Percentiles rank a stretch among this genome's conserved stretches.
phyloP scores from a whole-genome alignment of 257 asterid genomes.

The Nicotiana benthamiana region DNA sequence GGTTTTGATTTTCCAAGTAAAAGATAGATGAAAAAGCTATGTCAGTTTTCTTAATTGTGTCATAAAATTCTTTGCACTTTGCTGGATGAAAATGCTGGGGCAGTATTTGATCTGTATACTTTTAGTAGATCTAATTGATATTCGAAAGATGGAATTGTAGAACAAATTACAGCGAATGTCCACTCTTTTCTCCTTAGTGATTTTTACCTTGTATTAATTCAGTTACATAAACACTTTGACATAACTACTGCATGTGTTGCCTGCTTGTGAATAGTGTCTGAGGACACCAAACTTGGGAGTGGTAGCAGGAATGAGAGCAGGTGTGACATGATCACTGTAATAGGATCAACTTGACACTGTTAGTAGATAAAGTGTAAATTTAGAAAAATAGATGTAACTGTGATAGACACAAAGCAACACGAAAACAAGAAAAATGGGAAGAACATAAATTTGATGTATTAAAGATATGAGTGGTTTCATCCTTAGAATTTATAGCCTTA shows the following conservation, averaged over 20 bases:
- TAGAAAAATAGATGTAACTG: background rate
- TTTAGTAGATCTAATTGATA: no score
- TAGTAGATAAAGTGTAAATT: background rate
- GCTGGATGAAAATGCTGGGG: background rate
- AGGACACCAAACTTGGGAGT: conserved; percentile 4
- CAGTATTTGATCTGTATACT: no score
- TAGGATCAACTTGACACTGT: background rate
- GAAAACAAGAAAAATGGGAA: background rate
- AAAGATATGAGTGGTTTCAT: background rate
- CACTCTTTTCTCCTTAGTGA: background rate
- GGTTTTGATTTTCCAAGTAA: background rate
- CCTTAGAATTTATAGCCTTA: background rate
- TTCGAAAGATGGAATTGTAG: background rate
- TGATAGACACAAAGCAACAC: background rate
- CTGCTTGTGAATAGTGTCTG: background rate
- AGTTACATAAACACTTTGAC: background rate
- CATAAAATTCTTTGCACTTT: background rate
- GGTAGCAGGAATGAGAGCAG: background rate
- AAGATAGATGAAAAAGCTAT: background rate
- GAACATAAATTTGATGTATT: background rate
- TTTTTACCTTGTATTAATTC: background rate
- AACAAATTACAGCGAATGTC: background rate
- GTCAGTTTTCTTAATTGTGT: background rate
- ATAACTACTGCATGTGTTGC: background rate
- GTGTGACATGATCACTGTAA: background rate